These are phyloP conservation scores for Mayamaea pseudoterrestris DNA, from an alignment of 108 stramenopile species.

Conservation along the genomic window DNA sequence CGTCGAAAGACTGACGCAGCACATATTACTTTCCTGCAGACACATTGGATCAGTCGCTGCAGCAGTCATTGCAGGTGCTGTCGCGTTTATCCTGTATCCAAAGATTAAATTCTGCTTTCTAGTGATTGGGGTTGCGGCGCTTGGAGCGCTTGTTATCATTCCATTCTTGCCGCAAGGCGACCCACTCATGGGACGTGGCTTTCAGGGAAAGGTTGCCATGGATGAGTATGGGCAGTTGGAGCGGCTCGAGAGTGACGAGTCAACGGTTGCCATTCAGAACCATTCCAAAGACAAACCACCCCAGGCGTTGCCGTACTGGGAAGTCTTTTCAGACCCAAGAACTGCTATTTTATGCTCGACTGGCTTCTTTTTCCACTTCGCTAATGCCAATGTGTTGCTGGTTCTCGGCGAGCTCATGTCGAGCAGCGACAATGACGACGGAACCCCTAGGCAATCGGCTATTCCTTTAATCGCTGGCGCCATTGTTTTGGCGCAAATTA, in stretches of 20 bases:
- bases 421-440: conserved; percentile 45
- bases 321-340: conserved; percentile 41
- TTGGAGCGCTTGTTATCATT: conserved; percentile 36
- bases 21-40: too few relatives aligned
- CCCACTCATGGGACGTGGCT: conserved; percentile 46
- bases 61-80: conserved; percentile 43
- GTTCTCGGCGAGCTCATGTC: conserved; percentile 63
- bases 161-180: conserved; percentile 49
- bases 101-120: conserved; percentile 59
- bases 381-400: conserved; percentile 64
- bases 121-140: conserved; percentile 49
- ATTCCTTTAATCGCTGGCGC: conserved; percentile 66
- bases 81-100: conserved; percentile 37
- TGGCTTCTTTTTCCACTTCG: conserved; percentile 72
- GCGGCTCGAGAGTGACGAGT: conserved; percentile 1
- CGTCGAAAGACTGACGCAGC: too few relatives aligned
- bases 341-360: conserved; percentile 46
- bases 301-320: conserved; percentile 30
- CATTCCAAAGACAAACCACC: neutral
- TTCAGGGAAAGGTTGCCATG: conserved; percentile 13
- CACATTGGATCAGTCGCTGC: conserved; percentile 42
- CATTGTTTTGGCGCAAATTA: conserved; percentile 48
- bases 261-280: neutral
- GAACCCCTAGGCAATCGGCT: conserved; percentile 29
- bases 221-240: conserved; percentile 12